phyloP scores from a whole-genome alignment of 176 grass and related monocot species.

The Tuctoria greenei region DNA sequence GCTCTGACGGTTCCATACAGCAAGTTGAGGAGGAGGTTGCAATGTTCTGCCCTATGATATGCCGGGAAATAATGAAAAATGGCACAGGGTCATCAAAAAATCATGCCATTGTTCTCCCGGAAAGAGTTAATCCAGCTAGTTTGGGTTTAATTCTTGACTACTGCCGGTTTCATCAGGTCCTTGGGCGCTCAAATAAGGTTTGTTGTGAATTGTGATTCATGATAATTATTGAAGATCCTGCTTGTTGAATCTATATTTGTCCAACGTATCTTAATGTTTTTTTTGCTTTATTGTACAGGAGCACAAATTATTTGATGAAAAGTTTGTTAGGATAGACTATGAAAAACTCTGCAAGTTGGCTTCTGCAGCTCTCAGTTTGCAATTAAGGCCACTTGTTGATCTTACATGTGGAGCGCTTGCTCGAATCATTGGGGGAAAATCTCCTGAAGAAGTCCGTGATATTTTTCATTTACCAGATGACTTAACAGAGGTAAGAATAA shows the following conservation, averaged over 20 bases:
- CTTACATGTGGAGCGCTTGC: conserved; percentile 95
- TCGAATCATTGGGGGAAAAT: conserved; percentile 95
- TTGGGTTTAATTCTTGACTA: conserved; percentile 98
- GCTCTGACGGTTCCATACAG: conserved; percentile 96
- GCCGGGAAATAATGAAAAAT: conserved; percentile 85
- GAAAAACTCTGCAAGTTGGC: conserved; percentile 93
- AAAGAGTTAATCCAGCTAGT: conserved; percentile 87
- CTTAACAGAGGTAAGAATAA: conserved; percentile 76
- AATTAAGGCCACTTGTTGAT: conserved; percentile 93
- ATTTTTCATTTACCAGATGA: conserved; percentile 99
- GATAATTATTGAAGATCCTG: background rate
- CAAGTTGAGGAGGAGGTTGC: conserved; percentile 99
- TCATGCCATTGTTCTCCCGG: conserved; percentile 86
- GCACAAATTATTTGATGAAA: conserved; percentile 94
- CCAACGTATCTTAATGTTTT: conserved; percentile 27
- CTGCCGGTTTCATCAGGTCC: conserved; percentile 95
- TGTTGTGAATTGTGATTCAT: background rate
- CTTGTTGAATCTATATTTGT: conserved; percentile 13
- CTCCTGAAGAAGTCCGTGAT: conserved; percentile 97
- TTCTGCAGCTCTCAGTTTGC: conserved; percentile 90
- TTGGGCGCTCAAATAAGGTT: conserved; percentile 98
- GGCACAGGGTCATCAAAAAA: conserved; percentile 95
- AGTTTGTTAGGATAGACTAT: conserved; percentile 91
- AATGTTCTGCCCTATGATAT: conserved; percentile 98
- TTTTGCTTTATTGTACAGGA: conserved; percentile 51